Evolutionary conservation across 2,329 filamentous ascomycete genomes (phyloP).

Genomic region (Colletotrichum truncatum): DNA sequence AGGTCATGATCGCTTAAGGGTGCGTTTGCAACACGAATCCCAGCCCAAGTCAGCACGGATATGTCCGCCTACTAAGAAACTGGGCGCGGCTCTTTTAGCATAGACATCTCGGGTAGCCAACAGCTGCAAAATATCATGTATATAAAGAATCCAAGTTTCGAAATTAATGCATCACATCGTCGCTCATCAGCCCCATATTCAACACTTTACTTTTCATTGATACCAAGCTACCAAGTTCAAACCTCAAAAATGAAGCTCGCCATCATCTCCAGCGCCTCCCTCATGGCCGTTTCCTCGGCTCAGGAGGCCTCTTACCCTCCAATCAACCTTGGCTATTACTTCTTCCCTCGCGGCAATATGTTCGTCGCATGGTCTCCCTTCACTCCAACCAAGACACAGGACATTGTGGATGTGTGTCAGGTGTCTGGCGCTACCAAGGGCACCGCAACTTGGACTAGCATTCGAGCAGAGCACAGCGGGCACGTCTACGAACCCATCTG

Average conservation of each 20-base stretch:
- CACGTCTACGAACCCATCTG: conserved; percentile 13
- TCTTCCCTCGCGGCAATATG: background rate
- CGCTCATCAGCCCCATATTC: too few species aligned
- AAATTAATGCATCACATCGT: too few species aligned
- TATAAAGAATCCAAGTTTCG: background rate
- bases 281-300: conserved; percentile 1
- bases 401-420: conserved; percentile 6
- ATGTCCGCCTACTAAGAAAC: background rate
- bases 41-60: background rate
- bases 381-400: conserved; percentile 5
- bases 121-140: background rate
- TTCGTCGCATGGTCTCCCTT: conserved; percentile 23
- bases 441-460: conserved; percentile 2
- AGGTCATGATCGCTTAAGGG: too few species aligned
- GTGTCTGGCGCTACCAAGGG: background rate
- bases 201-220: background rate
- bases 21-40: background rate
- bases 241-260: background rate
- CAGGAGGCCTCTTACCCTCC: conserved; percentile 1
- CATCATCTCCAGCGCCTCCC: background rate
- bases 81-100: background rate
- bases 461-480: background rate
- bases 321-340: conserved; percentile 15
- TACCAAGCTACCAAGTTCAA: background rate
- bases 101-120: background rate